These are phyloP conservation scores for Fusarium fracticaudum DNA, from an alignment of 2,329 filamentous ascomycete genomes.

Conservation along the genomic window DNA sequence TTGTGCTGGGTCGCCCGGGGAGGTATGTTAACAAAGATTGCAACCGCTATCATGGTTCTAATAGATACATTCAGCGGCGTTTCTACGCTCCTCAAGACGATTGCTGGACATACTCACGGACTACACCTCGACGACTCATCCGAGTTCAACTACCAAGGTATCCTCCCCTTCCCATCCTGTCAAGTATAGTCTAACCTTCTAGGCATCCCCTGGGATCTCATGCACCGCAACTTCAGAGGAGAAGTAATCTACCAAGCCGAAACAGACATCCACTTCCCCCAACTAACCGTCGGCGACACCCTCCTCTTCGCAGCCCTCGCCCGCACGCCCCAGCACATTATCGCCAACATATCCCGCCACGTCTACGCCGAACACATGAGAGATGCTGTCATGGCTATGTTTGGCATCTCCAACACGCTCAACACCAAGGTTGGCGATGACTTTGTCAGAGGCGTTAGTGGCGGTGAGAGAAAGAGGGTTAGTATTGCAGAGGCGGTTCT, in stretches of 20 bases:
- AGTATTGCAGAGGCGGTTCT: slow-evolving; percentile 49
- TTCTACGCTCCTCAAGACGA: slow-evolving; percentile 82
- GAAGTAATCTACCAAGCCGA: slow-evolving; percentile 87
- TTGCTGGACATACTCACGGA: slow-evolving; percentile 81
- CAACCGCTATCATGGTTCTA: no score
- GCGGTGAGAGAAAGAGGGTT: slow-evolving; percentile 60
- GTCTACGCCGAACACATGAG: slow-evolving; percentile 68
- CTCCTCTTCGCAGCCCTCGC: slow-evolving; percentile 77
- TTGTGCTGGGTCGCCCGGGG: slow-evolving; percentile 69
- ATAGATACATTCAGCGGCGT: no score
- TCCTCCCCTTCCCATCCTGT: rapidly evolving
- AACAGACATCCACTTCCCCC: slow-evolving; percentile 81
- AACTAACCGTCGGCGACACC: slow-evolving; percentile 78
- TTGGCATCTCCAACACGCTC: slow-evolving; percentile 73
- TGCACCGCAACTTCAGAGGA: slow-evolving; percentile 60
- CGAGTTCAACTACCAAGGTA: slow-evolving; percentile 81
- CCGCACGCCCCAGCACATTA: slow-evolving; percentile 66
- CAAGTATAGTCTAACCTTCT: background rate
- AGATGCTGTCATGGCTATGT: slow-evolving; percentile 78
- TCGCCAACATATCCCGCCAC: slow-evolving; percentile 55
- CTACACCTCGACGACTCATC: slow-evolving; percentile 74
- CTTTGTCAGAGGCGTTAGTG: slow-evolving; percentile 66
- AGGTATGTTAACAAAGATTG: no score
- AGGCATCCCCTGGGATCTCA: slow-evolving; percentile 35
- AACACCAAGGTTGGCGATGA: slow-evolving; percentile 78